These are phyloP conservation scores for Pichia kudriavzevii DNA, from an alignment of 1,139 yeast species.

Conservation along the genomic window DNA sequence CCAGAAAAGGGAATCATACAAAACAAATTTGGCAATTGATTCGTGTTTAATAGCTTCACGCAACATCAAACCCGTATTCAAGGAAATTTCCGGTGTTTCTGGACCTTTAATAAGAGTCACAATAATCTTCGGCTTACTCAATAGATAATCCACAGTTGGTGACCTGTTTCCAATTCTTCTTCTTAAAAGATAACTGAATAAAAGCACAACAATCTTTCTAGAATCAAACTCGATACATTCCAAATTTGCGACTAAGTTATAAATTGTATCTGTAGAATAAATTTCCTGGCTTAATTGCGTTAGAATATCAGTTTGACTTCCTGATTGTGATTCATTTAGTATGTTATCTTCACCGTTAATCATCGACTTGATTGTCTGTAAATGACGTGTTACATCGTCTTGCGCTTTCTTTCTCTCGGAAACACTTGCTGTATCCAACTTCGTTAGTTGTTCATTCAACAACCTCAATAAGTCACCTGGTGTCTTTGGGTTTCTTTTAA, in stretches of 20 bases:
- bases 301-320: constrained; percentile 65
- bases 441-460: constrained; percentile 63
- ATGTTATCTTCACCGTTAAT: constrained; percentile 53
- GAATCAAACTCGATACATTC: constrained; percentile 76
- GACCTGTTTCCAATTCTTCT: constrained; percentile 70
- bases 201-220: constrained; percentile 68
- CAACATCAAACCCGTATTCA: constrained; percentile 70
- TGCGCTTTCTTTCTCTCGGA: constrained; percentile 57
- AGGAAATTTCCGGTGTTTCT: constrained; percentile 63
- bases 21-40: constrained; percentile 49
- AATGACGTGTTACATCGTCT: constrained; percentile 68
- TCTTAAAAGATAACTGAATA: constrained; percentile 71
- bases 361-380: constrained; percentile 60
- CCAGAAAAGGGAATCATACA: constrained; percentile 62
- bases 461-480: constrained; percentile 77
- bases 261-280: constrained; percentile 63
- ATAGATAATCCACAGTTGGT: constrained; percentile 81
- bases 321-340: constrained; percentile 22
- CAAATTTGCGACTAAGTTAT: constrained; percentile 50
- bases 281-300: constrained; percentile 69
- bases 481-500: constrained; percentile 87
- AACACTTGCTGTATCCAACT: constrained; percentile 44
- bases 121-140: constrained; percentile 60
- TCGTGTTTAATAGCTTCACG: constrained; percentile 85
- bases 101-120: constrained; percentile 59